These are phyloP conservation scores for Novymonas esmeraldas DNA, from an alignment of 208 protist genomes.

Conservation along the genomic window DNA sequence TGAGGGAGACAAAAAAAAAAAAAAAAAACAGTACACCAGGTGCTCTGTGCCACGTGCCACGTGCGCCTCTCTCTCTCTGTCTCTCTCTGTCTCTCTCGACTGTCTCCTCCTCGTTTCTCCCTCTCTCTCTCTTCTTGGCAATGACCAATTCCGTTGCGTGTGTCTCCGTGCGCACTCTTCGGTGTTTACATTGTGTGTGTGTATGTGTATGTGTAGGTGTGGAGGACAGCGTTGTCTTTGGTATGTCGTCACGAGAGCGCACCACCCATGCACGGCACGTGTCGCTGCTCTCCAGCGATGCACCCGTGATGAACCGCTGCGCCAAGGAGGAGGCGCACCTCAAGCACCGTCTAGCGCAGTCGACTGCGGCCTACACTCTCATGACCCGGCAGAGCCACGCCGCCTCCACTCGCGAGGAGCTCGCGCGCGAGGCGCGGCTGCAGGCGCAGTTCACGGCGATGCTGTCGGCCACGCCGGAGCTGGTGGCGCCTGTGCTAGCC, in stretches of 20 bases:
- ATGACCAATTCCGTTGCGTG: too few relatives aligned
- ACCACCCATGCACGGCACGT: constrained; percentile 30
- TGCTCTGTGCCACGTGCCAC: too few relatives aligned
- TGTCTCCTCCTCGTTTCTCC: too few relatives aligned
- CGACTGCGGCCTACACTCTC: constrained; percentile 19
- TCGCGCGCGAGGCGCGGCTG: constrained; percentile 32
- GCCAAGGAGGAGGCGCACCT: constrained; percentile 32
- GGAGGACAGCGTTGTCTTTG: background rate
- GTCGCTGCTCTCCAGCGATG: constrained; percentile 35
- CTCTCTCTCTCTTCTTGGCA: too few relatives aligned
- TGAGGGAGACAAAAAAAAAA: too few relatives aligned
- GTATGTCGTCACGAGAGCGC: constrained; percentile 24
- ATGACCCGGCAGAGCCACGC: constrained; percentile 19
- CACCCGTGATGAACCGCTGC: constrained; percentile 45
- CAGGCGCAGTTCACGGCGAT: constrained; percentile 39
- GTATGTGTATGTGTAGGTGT: background rate
- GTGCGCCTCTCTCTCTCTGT: too few relatives aligned
- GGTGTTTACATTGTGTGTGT: background rate
- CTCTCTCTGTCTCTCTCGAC: background rate
- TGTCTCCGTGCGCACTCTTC: too few relatives aligned
- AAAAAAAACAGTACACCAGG: too few relatives aligned
- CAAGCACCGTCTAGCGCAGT: constrained; percentile 28
- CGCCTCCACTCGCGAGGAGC: constrained; percentile 24
- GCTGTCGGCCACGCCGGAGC: constrained; percentile 11
- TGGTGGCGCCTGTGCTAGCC: constrained; percentile 8